These are phyloP conservation scores for Sclerotinia glacialis DNA, from an alignment of 2,329 filamentous ascomycete species.

Conservation along the genomic window DNA sequence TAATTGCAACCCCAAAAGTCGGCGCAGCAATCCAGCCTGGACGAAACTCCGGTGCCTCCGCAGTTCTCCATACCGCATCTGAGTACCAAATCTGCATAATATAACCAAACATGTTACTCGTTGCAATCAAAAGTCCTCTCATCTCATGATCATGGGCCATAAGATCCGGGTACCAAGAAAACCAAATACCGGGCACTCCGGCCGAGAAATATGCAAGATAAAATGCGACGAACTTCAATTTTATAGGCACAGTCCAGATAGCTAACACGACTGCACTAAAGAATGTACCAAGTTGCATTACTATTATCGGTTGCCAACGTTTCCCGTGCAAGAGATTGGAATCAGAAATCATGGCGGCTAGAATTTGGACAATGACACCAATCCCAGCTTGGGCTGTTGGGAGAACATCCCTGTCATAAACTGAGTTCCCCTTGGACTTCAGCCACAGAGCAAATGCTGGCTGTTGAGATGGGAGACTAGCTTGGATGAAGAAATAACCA, in stretches of 20 bases:
- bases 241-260: constrained; percentile 24
- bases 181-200: constrained; percentile 27
- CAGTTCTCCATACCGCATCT: constrained; percentile 34
- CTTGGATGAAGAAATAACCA: constrained; percentile 34
- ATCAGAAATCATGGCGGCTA: constrained; percentile 33
- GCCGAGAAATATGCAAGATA: constrained; percentile 24
- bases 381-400: constrained; percentile 30
- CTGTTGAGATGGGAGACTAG: constrained; percentile 27
- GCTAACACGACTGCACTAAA: constrained; percentile 36
- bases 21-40: constrained; percentile 28
- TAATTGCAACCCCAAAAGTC: constrained; percentile 18
- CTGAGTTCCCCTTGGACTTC: constrained; percentile 25
- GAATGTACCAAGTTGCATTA: constrained; percentile 31
- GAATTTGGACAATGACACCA: constrained; percentile 29
- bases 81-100: constrained; percentile 32
- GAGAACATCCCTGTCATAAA: constrained; percentile 31
- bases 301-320: constrained; percentile 32
- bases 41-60: constrained; percentile 29
- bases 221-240: constrained; percentile 21
- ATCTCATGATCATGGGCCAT: constrained; percentile 29
- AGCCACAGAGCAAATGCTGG: constrained; percentile 32
- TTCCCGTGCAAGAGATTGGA: constrained; percentile 31
- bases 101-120: constrained; percentile 29
- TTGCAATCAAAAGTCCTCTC: constrained; percentile 31
- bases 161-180: constrained; percentile 28